A percentile compares a stretch with the other conserved stretches of the same genome.
Conservation (phyloP, 1,284 basidiomycete genomes). For the Cryptococcus sp. region DNA sequence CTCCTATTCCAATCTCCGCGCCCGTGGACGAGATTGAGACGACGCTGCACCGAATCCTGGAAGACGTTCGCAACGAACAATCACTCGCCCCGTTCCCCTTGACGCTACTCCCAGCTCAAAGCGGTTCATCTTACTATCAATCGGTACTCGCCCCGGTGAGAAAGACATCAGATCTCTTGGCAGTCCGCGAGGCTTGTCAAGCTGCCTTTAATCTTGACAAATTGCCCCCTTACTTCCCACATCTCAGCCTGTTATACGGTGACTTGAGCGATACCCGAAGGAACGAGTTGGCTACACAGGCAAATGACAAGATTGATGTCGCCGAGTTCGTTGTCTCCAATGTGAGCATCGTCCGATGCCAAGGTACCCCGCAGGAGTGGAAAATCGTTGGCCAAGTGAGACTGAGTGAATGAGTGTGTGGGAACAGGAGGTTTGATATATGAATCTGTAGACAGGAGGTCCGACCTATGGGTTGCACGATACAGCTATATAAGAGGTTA, state of each 20-base stretch:
- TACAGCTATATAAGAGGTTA: too few relatives aligned
- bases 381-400: slow-evolving; percentile 11
- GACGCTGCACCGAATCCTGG: slow-evolving; percentile 3
- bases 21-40: slow-evolving; percentile 13
- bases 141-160: slow-evolving; percentile 39
- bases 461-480: not conserved
- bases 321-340: slow-evolving; percentile 10
- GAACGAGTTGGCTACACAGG: slow-evolving; percentile 26
- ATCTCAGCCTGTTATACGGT: slow-evolving; percentile 43
- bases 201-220: slow-evolving; percentile 7
- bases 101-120: slow-evolving; percentile 24
- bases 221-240: slow-evolving; percentile 37
- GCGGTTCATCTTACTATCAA: slow-evolving; percentile 41
- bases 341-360: slow-evolving; percentile 17
- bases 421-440: not conserved
- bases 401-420: not conserved
- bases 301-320: slow-evolving; percentile 5
- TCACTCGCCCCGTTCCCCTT: slow-evolving; percentile 1
- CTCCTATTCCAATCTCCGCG: slow-evolving; percentile 19
- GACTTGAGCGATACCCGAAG: slow-evolving; percentile 22
- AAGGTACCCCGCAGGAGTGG: slow-evolving; percentile 16
- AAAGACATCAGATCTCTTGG: slow-evolving; percentile 14
- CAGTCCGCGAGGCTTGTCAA: slow-evolving; percentile 21
- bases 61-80: not conserved
- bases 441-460: not conserved